Conservation (phyloP, 2,329 filamentous ascomycete genomes). For the Aspergillus neotritici region DNA sequence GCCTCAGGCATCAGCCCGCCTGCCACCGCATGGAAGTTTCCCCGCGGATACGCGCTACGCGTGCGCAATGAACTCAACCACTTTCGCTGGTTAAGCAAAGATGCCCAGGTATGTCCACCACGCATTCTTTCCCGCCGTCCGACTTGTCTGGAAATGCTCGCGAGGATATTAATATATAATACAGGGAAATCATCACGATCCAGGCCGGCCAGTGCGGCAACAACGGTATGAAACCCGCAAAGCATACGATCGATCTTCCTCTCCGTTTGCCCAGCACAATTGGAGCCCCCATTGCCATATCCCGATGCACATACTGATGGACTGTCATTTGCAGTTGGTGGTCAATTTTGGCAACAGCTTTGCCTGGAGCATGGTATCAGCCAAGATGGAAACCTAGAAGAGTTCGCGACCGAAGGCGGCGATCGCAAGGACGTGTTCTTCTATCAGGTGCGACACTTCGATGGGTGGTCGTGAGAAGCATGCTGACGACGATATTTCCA, state of each 20-base stretch:
- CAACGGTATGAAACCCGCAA: slow-evolving; percentile 63
- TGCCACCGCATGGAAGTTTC: slow-evolving; percentile 20
- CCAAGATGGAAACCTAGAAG: slow-evolving; percentile 92
- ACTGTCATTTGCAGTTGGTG: slow-evolving; percentile 61
- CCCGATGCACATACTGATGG: slow-evolving; percentile 26
- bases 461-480: too few species aligned
- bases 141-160: not conserved
- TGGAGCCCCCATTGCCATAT: slow-evolving; percentile 15
- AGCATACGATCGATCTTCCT: not conserved
- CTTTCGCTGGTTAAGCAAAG: slow-evolving; percentile 23
- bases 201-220: slow-evolving; percentile 99
- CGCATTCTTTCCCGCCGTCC: not conserved
- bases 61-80: slow-evolving; percentile 25
- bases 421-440: slow-evolving; percentile 99
- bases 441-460: slow-evolving; percentile 59
- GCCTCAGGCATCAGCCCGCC: slow-evolving; percentile 24
- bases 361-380: slow-evolving; percentile 98
- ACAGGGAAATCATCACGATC: slow-evolving; percentile 96
- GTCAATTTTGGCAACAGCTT: slow-evolving; percentile 98
- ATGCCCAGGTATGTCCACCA: slow-evolving; percentile 34
- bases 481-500: slow-evolving; percentile 33
- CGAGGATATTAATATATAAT: slow-evolving; percentile 6
- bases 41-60: slow-evolving; percentile 34
- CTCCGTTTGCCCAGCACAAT: slow-evolving; percentile 32
- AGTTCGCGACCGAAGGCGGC: slow-evolving; percentile 94